Base-by-base conservation (phyloP, 1,139 yeast genomes). In the Blastobotrys illinoisensis region DNA sequence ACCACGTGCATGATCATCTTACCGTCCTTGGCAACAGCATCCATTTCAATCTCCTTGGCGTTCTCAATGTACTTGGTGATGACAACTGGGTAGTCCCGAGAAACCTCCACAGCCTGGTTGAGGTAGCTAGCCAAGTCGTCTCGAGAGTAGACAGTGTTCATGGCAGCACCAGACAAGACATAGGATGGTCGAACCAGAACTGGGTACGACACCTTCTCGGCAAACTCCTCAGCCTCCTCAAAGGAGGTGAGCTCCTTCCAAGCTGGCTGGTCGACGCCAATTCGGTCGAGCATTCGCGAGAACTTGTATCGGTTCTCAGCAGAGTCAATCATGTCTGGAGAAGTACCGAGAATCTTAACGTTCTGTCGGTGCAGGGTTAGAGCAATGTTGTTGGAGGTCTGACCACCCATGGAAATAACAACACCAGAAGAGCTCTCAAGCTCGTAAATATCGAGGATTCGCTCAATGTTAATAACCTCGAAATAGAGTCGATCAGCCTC, bases 11-110 rank as follows among this genome's bases (percentile, higher is more conserved):
- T 89, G 63, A 93, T 82, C 77, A 93, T 79, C 72, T 90, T 83
- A 74, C 99, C 99, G 68, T 93, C 89, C 70, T 82, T 83, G 52
- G 99, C 98, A 66, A 93, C 99, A 52, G 97, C 99, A 74, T 93
- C 99, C 93, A 93, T 90, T 76, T 93, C 99, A 68, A 93, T 93
- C 76, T 93, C 99, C 77, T 93, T 89, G 52, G 99, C 98, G 63
- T 89, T 88, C 77, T 93, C 97, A 68, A 93, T 91, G 75, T 88
- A 93, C 76, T 93, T 93, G 73, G 99, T 90, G 67, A 93, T 87
- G 55, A 93, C 99, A 61, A 93, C 99, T 44, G 99, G 99, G 73
- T 91, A 89, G 68, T 93, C 99, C 63, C 96, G 95, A 53, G 98
- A 91, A 62, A 93, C 99, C 64, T 90, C 96, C 56, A 88, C 97